Conservation (phyloP, 768 basidiomycete genomes). For the Mycena olivaceomarginata region DNA sequence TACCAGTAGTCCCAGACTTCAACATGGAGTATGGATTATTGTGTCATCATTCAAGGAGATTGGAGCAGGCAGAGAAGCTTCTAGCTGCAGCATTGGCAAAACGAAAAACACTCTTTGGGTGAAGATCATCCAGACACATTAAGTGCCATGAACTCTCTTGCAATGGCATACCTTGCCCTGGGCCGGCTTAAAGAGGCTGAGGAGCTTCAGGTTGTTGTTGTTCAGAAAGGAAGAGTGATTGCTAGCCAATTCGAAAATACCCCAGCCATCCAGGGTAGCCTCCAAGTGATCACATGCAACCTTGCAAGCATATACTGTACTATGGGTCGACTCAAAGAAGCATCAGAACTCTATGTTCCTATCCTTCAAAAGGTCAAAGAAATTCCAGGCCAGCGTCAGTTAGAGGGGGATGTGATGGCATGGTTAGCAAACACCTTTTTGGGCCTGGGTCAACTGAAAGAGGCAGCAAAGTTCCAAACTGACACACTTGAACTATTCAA, state of each 20-base stretch:
- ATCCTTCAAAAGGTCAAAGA: not conserved
- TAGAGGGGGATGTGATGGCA: too few relatives aligned
- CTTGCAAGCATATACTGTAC: conserved; percentile 17
- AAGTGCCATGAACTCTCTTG: not conserved
- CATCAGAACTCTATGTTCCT: not conserved
- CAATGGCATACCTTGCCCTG: conserved; percentile 6
- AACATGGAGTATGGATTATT: too few relatives aligned
- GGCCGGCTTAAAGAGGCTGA: conserved; percentile 14
- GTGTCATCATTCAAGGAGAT: not conserved
- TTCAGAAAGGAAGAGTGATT: not conserved
- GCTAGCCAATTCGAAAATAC: conserved; percentile 6
- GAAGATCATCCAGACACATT: not conserved
- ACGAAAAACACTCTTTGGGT: not conserved
- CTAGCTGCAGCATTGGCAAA: not conserved
- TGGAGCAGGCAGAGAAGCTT: conserved; percentile 1
- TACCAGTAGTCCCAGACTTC: too few relatives aligned
- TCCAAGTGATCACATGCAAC: not conserved
- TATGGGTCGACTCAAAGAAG: not conserved
- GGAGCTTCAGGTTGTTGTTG: not conserved
- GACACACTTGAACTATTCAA: not conserved
- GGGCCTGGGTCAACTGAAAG: not conserved
- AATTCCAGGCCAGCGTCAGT: not conserved
- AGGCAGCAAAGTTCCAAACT: conserved; percentile 9
- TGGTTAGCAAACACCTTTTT: not conserved
- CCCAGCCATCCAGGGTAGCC: too few relatives aligned